These are phyloP conservation scores for Epichloe sibirici DNA, from an alignment of 2,329 filamentous ascomycete species.

Conservation along the genomic window DNA sequence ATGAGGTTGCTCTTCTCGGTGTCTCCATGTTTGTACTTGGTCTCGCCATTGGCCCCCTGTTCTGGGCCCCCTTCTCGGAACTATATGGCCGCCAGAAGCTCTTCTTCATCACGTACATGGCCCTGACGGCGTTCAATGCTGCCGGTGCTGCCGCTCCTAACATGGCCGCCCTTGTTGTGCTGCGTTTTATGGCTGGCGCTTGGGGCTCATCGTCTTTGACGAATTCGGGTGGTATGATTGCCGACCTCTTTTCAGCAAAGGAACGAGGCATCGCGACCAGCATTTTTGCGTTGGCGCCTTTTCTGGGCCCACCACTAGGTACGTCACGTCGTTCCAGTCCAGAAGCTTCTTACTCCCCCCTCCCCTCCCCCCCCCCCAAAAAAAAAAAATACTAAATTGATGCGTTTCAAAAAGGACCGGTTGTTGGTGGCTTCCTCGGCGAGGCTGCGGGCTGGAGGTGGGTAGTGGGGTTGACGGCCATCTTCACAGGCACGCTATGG, in stretches of 20 bases:
- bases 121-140: slow-evolving; percentile 49
- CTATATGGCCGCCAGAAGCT: slow-evolving; percentile 48
- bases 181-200: slow-evolving; percentile 55
- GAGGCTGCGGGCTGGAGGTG: slow-evolving; percentile 50
- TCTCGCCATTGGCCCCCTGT: slow-evolving; percentile 47
- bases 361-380: no score
- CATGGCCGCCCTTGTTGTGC: slow-evolving; percentile 48
- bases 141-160: slow-evolving; percentile 44
- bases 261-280: slow-evolving; percentile 46
- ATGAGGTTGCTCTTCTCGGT: slow-evolving; percentile 45
- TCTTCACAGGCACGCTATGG: slow-evolving; percentile 48
- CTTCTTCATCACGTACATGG: slow-evolving; percentile 45
- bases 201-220: slow-evolving; percentile 52
- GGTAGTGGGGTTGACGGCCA: slow-evolving; percentile 50
- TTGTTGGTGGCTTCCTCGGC: slow-evolving; percentile 50
- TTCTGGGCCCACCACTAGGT: slow-evolving; percentile 47
- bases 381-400: background rate
- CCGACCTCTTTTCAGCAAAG: slow-evolving; percentile 46
- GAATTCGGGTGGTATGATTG: slow-evolving; percentile 50
- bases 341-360: background rate
- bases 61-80: slow-evolving; percentile 57
- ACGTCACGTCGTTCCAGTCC: slow-evolving; percentile 7
- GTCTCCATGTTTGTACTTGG: slow-evolving; percentile 53
- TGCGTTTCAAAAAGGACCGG: slow-evolving; percentile 32
- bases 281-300: slow-evolving; percentile 50